Evolutionary conservation across 1,139 yeast species (phyloP).

Genomic region (Waltiozyma solani): DNA sequence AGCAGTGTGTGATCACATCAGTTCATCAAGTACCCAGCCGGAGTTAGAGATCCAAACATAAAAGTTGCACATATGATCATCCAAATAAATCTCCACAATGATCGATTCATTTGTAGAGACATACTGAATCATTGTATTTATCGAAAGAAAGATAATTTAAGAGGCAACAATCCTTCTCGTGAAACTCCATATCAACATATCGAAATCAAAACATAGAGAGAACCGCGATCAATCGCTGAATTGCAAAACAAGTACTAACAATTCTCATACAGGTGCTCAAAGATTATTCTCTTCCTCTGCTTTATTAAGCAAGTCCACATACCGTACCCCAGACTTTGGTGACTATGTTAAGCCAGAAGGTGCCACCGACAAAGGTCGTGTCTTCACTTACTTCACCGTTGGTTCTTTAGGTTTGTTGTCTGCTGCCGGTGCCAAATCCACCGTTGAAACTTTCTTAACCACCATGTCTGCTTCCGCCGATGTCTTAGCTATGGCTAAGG

Average conservation of each 20-base stretch:
- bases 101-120: no score
- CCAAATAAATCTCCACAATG: no score
- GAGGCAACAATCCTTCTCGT: no score
- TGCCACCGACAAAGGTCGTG: constrained; percentile 65
- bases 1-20: no score
- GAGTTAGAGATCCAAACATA: no score
- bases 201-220: neutral
- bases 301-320: constrained; percentile 54
- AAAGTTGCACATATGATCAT: no score
- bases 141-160: no score
- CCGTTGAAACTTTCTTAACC: constrained; percentile 90
- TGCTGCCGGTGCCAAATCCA: constrained; percentile 97
- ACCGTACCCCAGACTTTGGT: constrained; percentile 89
- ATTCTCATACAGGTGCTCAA: constrained; percentile 21
- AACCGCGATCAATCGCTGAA: neutral
- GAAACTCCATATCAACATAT: no score
- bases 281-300: constrained; percentile 39
- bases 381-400: constrained; percentile 92
- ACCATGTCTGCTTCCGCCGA: constrained; percentile 98
- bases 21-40: no score
- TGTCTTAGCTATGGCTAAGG: constrained; percentile 98
- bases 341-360: constrained; percentile 67
- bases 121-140: no score
- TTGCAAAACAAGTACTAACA: constrained; percentile 9
- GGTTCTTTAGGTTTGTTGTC: constrained; percentile 91